A percentile compares a stretch with the other conserved stretches of the same genome.
Conservation (phyloP, 305 asterid species). For the Fraxinus nigra region DNA sequence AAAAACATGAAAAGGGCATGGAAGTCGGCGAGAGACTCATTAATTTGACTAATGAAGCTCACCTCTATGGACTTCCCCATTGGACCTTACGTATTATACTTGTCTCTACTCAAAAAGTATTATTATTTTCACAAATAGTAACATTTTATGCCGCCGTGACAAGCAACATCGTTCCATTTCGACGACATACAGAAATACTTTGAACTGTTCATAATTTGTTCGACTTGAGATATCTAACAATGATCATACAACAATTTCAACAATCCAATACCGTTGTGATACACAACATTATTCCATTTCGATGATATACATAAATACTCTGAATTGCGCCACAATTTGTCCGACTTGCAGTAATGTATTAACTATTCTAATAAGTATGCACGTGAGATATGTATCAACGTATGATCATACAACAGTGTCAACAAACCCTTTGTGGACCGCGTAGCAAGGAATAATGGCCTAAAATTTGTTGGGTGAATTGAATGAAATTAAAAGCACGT, state of each 20-base stretch:
- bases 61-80: background rate
- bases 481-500: background rate
- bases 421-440: background rate
- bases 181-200: background rate
- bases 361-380: background rate
- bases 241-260: no score
- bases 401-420: background rate
- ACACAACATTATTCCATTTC: background rate
- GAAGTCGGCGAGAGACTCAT: background rate
- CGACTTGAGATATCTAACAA: no score
- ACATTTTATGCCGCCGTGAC: background rate
- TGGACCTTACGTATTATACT: background rate
- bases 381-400: background rate
- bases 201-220: no score
- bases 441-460: background rate
- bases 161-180: background rate
- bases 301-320: background rate
- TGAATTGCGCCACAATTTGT: background rate
- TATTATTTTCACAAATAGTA: background rate
- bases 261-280: no score
- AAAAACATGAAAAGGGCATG: background rate
- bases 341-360: background rate
- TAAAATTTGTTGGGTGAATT: background rate
- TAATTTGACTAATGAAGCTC: constrained; percentile 5
- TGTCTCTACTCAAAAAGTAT: background rate